Percentiles rank a stretch among this genome's conserved stretches.
phyloP scores from a whole-genome alignment of 1,284 basidiomycete genomes.

The Boletus mariae region DNA sequence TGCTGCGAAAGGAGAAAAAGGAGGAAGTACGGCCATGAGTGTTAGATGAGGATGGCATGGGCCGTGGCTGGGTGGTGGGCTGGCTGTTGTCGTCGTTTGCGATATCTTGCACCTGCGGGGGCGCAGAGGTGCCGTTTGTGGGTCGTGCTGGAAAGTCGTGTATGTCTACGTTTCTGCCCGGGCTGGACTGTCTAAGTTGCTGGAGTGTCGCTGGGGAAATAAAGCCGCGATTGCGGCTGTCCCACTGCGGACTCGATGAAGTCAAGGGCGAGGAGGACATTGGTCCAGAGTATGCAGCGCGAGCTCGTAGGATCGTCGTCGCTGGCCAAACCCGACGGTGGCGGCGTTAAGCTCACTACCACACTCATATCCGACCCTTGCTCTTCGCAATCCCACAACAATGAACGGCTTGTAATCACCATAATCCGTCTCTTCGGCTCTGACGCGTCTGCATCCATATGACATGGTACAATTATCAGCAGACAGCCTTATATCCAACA shows the following conservation, averaged over 20 bases:
- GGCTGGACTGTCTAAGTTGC: conserved; percentile 37
- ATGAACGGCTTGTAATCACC: too few relatives aligned
- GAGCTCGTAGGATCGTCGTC: not conserved
- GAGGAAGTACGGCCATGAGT: conserved; percentile 36
- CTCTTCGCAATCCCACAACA: not conserved
- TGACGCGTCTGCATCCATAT: too few relatives aligned
- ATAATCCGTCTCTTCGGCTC: not conserved
- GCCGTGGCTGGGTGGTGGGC: conserved; percentile 19
- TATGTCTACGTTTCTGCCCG: conserved; percentile 27
- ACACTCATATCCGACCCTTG: not conserved
- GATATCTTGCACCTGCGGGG: conserved; percentile 16
- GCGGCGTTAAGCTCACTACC: conserved; percentile 1
- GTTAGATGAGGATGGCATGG: conserved; percentile 24
- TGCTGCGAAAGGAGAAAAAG: conserved; percentile 43
- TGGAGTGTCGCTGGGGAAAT: conserved; percentile 48
- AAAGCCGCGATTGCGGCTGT: conserved; percentile 46
- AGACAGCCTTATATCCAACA: too few relatives aligned
- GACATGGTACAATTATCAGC: too few relatives aligned
- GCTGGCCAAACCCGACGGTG: not conserved
- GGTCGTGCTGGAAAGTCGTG: conserved; percentile 35
- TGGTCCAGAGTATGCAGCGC: not conserved
- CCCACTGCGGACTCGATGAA: conserved; percentile 44
- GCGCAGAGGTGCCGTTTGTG: conserved; percentile 14
- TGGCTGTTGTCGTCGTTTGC: conserved; percentile 20
- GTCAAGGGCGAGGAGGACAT: conserved; percentile 20